Conservation (phyloP, 768 basidiomycete species). For the Macrolepiota albuminosa region DNA sequence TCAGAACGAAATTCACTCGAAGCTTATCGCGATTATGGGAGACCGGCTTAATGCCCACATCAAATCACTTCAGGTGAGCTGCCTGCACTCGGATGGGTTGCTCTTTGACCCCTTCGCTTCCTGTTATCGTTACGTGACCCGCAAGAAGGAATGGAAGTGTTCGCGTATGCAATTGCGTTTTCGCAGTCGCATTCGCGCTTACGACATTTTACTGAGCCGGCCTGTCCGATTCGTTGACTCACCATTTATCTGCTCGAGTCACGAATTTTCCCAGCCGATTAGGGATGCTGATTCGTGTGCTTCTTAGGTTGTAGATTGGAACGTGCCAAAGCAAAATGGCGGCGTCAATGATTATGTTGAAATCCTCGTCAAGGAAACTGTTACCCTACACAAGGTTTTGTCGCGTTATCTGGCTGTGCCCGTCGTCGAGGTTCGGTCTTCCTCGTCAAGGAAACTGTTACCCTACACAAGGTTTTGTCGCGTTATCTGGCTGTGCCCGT, state of each 20-base stretch:
- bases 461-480: slow-evolving; percentile 91
- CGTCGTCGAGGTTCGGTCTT: slow-evolving; percentile 76
- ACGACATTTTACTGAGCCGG: background rate
- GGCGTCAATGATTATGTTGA: slow-evolving; percentile 89
- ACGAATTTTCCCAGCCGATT: background rate
- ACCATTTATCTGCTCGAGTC: background rate
- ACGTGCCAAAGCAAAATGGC: slow-evolving; percentile 50
- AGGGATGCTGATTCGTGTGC: background rate
- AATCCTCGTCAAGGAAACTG: slow-evolving; percentile 89
- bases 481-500: slow-evolving; percentile 77
- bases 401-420: slow-evolving; percentile 79
- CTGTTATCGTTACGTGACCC: background rate
- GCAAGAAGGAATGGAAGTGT: slow-evolving; percentile 2
- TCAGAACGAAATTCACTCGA: slow-evolving; percentile 97
- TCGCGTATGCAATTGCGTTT: background rate
- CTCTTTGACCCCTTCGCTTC: background rate
- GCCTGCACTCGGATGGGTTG: background rate
- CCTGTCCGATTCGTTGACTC: background rate
- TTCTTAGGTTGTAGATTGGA: slow-evolving; percentile 75
- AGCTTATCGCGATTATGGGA: slow-evolving; percentile 97
- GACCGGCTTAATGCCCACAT: slow-evolving; percentile 87
- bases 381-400: slow-evolving; percentile 92
- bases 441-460: slow-evolving; percentile 91
- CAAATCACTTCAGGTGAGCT: slow-evolving; percentile 66
- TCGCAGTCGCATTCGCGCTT: background rate